phyloP scores from a whole-genome alignment of 2,329 filamentous ascomycete species.

The Neobulgaria alba region DNA sequence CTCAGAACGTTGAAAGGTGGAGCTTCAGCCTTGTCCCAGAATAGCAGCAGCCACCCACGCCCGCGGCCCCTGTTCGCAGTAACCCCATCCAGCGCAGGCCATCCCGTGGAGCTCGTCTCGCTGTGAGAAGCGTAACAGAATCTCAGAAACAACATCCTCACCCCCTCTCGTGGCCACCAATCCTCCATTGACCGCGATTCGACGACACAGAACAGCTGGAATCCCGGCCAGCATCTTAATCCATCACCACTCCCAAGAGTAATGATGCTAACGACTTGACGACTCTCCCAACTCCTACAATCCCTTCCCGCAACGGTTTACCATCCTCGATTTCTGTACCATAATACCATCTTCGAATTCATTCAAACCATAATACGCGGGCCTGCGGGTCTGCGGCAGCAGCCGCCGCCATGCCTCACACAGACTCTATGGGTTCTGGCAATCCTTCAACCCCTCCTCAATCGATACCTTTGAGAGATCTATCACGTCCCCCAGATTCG shows the following conservation, averaged over 20 bases:
- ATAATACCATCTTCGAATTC: neutral
- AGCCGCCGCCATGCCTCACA: conserved; percentile 37
- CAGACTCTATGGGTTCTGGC: conserved; percentile 34
- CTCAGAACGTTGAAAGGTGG: too few relatives aligned
- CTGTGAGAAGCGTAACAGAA: neutral
- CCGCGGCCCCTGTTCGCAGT: neutral
- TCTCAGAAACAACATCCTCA: neutral
- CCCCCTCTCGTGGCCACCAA: too few relatives aligned
- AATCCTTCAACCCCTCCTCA: conserved; percentile 40
- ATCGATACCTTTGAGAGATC: conserved; percentile 65
- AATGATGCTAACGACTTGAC: conserved; percentile 16
- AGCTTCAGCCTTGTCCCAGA: neutral
- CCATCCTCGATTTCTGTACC: neutral
- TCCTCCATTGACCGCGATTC: too few relatives aligned
- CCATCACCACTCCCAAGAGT: neutral
- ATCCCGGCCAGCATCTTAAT: conserved; percentile 1
- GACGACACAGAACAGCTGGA: neutral
- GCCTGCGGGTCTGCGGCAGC: conserved; percentile 16
- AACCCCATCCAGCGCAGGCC: neutral
- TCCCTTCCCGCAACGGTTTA: neutral
- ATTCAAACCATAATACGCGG: conserved; percentile 8
- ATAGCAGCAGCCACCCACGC: neutral
- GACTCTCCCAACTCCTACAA: conserved; percentile 1
- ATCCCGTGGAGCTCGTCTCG: neutral
- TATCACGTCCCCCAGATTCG: conserved; percentile 33